Conservation (phyloP, 768 basidiomycete genomes). For the Phylloporus scabripes region DNA sequence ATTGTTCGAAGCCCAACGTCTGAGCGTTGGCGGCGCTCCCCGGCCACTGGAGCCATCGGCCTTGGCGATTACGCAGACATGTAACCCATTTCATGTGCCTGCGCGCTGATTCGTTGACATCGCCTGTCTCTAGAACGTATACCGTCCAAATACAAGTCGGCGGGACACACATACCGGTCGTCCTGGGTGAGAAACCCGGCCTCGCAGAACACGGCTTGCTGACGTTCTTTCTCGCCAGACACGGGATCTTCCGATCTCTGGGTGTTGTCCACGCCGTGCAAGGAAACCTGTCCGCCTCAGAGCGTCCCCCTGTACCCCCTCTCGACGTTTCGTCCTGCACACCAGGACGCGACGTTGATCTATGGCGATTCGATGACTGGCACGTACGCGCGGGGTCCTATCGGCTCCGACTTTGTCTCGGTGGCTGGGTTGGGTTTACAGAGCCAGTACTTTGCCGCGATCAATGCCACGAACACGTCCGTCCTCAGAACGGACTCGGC, state of each 20-base stretch:
- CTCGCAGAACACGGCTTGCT: neutral
- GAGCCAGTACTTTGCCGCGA: slow-evolving; percentile 59
- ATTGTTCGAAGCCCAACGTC: slow-evolving; percentile 8
- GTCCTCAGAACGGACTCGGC: slow-evolving; percentile 50
- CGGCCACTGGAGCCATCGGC: slow-evolving; percentile 38
- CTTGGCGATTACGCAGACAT: slow-evolving; percentile 59
- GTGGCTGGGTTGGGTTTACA: slow-evolving; percentile 47
- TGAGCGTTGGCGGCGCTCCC: slow-evolving; percentile 7
- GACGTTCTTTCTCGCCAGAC: slow-evolving; percentile 35
- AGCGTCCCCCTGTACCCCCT: slow-evolving; percentile 46
- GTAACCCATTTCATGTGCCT: slow-evolving; percentile 30
- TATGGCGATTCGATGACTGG: slow-evolving; percentile 73
- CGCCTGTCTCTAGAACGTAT: slow-evolving; percentile 45
- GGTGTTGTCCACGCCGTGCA: slow-evolving; percentile 59
- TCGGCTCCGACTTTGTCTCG: slow-evolving; percentile 54
- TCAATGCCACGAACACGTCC: slow-evolving; percentile 64
- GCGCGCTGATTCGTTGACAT: slow-evolving; percentile 2
- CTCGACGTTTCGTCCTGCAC: slow-evolving; percentile 41
- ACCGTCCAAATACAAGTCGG: slow-evolving; percentile 57
- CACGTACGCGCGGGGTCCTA: slow-evolving; percentile 58
- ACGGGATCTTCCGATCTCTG: slow-evolving; percentile 78
- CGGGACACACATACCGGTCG: slow-evolving; percentile 44
- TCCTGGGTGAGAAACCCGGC: slow-evolving; percentile 46
- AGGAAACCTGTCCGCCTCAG: slow-evolving; percentile 33
- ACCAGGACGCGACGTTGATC: slow-evolving; percentile 43